Conservation (phyloP, 148 eudicot species). For the Gaultheria prostrata region DNA sequence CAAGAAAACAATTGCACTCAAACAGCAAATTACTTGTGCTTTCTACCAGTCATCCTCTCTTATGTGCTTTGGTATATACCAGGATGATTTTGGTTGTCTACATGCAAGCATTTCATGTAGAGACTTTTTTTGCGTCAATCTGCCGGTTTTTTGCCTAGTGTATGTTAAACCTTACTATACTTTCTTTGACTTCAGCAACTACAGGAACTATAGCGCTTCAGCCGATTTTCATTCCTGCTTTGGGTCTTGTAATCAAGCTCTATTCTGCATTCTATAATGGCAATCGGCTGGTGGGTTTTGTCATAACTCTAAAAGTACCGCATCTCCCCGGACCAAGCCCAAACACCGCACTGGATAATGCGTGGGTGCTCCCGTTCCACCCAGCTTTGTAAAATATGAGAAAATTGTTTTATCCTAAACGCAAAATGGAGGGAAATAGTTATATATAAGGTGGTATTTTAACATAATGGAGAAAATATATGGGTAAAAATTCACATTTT, state of each 20-base stretch:
- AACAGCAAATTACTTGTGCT: neutral
- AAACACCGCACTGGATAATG: no score
- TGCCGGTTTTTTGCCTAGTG: neutral
- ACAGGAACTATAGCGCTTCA: neutral
- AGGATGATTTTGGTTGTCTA: neutral
- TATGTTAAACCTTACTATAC: neutral
- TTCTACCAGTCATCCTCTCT: conserved; percentile 26
- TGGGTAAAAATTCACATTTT: no score
- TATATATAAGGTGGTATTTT: no score
- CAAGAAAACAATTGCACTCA: neutral
- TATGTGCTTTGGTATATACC: conserved; percentile 35
- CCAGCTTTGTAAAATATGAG: no score
- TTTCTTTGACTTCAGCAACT: neutral
- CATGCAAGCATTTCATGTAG: neutral
- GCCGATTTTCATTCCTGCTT: neutral
- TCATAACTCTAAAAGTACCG: no score
- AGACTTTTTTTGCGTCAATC: neutral
- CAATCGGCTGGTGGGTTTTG: no score
- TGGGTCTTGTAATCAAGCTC: neutral
- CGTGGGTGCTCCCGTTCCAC: no score
- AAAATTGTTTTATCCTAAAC: no score
- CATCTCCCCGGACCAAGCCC: no score
- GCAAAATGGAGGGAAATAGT: no score
- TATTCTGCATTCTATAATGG: neutral
- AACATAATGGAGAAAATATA: no score